Evolutionary conservation across 1,284 basidiomycete species (phyloP), one percentile per base, ranked within the genome.

Genomic region (Rhizoctonia solani): DNA sequence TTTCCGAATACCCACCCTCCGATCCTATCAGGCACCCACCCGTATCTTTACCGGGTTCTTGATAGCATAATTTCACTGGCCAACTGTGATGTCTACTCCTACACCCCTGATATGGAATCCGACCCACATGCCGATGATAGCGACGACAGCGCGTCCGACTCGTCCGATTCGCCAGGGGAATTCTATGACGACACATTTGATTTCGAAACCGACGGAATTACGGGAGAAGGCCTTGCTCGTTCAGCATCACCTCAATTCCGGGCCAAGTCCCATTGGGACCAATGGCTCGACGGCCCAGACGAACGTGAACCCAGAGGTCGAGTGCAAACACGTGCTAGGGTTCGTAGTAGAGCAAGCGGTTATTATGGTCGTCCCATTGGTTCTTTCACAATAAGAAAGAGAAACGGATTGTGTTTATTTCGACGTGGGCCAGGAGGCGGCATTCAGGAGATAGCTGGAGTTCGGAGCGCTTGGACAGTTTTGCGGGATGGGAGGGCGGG

Each of bases 351-450:
- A 13, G 47, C 52, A 16, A 93, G 93, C n/a, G 90, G 3, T 81
- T 98, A 68, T 82, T 98, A 4, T 98, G 95, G 96, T 94, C 92
- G 37, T 95, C 93, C 14, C 94, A 98, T 76, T 97, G 94, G 86
- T 98, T 99, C 81, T 97, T 99, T 81, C 83, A 95, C 76, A 97
- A 95, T 81, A 85, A 89, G 75, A 96, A 93, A 76, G 80, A 88
- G 79, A 98, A 97, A 81, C 87, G 96, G 21, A 88, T 99, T 73
- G 78, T 99, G 55, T 98, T 97, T 77, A 86, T 98, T 69, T 92
- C 93, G 0, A 87, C 94, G 5, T 98, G 94, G 93, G 92, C 93
- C n/a, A 85, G 90, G 41, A 89, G 65, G 4, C 39, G 54, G 13
- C 53, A 67, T 23, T 68, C 55, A 11, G 34, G 19, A 4, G 41